Conservation (phyloP, 768 basidiomycete genomes). For the Nevesoporus exiguus region DNA sequence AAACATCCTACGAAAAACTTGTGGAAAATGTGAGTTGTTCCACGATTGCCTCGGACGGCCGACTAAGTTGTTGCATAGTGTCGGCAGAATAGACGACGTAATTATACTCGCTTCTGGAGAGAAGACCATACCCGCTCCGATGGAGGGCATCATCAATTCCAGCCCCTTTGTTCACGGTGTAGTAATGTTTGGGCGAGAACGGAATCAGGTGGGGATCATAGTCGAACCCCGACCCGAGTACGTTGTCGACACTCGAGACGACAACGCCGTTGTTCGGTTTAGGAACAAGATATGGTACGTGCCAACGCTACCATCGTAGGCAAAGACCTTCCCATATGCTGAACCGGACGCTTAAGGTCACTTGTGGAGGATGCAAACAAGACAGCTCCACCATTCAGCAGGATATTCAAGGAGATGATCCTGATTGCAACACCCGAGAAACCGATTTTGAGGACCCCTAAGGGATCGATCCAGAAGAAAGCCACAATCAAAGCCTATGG, state of each 20-base stretch:
- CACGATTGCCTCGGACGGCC: no score
- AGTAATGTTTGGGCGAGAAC: constrained; percentile 32
- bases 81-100: constrained; percentile 37
- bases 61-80: constrained; percentile 17
- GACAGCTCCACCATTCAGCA: constrained; percentile 36
- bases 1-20: constrained; percentile 40
- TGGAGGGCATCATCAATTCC: constrained; percentile 16
- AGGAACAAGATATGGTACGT: constrained; percentile 22
- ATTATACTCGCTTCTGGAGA: constrained; percentile 30
- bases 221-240: constrained; percentile 23
- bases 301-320: not conserved
- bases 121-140: constrained; percentile 33
- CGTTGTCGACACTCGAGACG: constrained; percentile 7
- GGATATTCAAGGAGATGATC: constrained; percentile 52
- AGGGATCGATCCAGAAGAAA: constrained; percentile 25
- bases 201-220: constrained; percentile 28
- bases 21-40: constrained; percentile 7
- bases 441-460: constrained; percentile 39
- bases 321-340: no score
- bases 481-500: constrained; percentile 17
- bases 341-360: constrained; percentile 24
- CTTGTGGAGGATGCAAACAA: constrained; percentile 41
- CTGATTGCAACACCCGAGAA: constrained; percentile 37
- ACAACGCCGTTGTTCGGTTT: constrained; percentile 5
- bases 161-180: constrained; percentile 18